Evolutionary conservation across 164 flowering plant species (phyloP).

Genomic region (Cinnamomum micranthum): DNA sequence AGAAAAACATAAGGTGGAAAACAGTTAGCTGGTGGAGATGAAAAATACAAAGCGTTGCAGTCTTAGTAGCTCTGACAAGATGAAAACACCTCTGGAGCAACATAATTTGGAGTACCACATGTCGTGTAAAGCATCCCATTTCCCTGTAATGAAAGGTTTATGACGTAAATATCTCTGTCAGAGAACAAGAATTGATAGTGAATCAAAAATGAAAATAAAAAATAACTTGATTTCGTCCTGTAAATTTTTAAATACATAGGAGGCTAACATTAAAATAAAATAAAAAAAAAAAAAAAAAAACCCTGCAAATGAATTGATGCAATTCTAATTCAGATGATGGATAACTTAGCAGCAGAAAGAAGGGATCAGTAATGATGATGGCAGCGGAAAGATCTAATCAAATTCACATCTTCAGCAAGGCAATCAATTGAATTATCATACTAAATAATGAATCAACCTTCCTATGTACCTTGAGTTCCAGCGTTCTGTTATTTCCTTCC

Average conservation of each 20-base stretch:
- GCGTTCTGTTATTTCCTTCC: not conserved
- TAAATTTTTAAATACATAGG: too few relatives aligned
- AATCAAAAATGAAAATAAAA: too few relatives aligned
- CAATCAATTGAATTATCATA: too few relatives aligned
- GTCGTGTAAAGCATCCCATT: conserved; percentile 96
- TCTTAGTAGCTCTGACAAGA: not conserved
- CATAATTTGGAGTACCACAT: conserved; percentile 98
- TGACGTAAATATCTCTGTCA: not conserved
- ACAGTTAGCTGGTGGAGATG: not conserved
- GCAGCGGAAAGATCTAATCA: too few relatives aligned
- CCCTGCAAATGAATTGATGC: too few relatives aligned
- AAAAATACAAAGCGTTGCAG: not conserved
- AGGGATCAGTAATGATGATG: not conserved
- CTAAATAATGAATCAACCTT: not conserved
- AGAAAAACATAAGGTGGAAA: conserved; percentile 3
- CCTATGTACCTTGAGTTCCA: not conserved
- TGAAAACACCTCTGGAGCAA: conserved; percentile 85
- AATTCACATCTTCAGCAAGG: not conserved
- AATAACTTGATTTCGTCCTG: not conserved
- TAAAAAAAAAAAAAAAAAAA: too few relatives aligned
- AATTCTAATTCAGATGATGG: too few relatives aligned
- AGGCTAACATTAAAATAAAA: not conserved
- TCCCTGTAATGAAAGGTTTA: conserved; percentile 43
- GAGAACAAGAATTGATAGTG: not conserved
- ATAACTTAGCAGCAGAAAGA: not conserved